phyloP scores from a whole-genome alignment of 2,329 filamentous ascomycete species.

The Bipolaris cookei region DNA sequence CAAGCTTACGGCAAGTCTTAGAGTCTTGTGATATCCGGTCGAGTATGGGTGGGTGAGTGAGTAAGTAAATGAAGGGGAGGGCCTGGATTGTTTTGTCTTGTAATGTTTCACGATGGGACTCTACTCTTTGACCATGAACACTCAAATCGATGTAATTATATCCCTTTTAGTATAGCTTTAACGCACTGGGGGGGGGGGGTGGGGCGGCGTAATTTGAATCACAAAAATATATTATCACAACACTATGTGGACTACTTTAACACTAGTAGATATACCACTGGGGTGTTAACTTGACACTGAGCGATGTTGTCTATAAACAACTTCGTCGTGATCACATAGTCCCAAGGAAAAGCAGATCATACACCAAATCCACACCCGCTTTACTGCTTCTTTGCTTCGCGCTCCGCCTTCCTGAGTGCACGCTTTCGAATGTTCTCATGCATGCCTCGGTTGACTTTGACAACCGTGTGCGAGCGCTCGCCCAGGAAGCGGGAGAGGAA shows the following conservation, averaged over 20 bases:
- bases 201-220: not conserved
- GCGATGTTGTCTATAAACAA: not conserved
- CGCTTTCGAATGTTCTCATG: slow-evolving; percentile 82
- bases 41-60: not conserved
- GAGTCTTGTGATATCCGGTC: not conserved
- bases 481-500: slow-evolving; percentile 68
- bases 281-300: not conserved
- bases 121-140: not conserved
- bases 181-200: not conserved
- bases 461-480: slow-evolving; percentile 62
- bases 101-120: slow-evolving; percentile 1
- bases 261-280: not conserved
- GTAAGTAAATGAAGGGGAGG: not conserved
- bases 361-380: not conserved
- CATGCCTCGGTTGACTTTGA: slow-evolving; percentile 70
- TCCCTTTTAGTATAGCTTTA: slow-evolving; percentile 2
- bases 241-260: not conserved
- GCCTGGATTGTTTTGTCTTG: not conserved
- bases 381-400: slow-evolving; percentile 73
- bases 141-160: slow-evolving; percentile 12
- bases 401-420: slow-evolving; percentile 81
- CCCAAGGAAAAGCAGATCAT: not conserved
- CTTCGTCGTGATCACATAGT: not conserved
- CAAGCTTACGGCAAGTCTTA: slow-evolving; percentile 50
- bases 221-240: not conserved